These are phyloP conservation scores for Alloteropsis semialata DNA, from an alignment of 176 grass and related monocot genomes.

Conservation along the genomic window DNA sequence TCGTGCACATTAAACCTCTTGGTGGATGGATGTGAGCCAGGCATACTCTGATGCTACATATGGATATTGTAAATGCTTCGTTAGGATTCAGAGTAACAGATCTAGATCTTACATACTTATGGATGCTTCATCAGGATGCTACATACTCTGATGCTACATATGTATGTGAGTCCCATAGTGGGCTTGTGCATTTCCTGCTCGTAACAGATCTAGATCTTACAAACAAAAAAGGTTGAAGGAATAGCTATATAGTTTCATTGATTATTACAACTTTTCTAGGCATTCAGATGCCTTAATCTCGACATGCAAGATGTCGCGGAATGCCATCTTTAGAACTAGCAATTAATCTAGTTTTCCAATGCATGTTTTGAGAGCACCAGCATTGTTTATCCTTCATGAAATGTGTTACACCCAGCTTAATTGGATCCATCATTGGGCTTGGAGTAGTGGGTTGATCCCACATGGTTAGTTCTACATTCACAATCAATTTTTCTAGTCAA, in stretches of 20 bases:
- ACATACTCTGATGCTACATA: background rate
- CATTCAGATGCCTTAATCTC: background rate
- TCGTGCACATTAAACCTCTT: background rate
- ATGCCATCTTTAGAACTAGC: background rate
- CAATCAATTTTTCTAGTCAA: background rate
- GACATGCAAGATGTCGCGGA: constrained; percentile 3
- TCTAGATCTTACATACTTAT: background rate
- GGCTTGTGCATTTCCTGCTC: background rate
- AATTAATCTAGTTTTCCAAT: background rate
- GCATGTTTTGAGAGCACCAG: background rate
- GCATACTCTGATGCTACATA: background rate
- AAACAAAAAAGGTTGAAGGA: background rate
- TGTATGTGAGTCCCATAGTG: background rate
- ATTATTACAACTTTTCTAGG: background rate
- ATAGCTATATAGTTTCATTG: background rate
- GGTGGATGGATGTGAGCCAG: background rate
- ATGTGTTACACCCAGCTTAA: background rate
- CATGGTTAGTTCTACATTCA: background rate
- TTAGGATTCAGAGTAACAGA: constrained; percentile 6
- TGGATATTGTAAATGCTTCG: background rate
- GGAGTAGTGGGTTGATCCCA: background rate
- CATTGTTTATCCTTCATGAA: background rate
- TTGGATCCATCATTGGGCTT: background rate
- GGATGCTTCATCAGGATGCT: too few species aligned
- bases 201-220: background rate